A percentile compares a stretch with the other conserved stretches of the same genome.
Conservation (phyloP, 805 yeast species). For the Monosporozyma solicola region DNA sequence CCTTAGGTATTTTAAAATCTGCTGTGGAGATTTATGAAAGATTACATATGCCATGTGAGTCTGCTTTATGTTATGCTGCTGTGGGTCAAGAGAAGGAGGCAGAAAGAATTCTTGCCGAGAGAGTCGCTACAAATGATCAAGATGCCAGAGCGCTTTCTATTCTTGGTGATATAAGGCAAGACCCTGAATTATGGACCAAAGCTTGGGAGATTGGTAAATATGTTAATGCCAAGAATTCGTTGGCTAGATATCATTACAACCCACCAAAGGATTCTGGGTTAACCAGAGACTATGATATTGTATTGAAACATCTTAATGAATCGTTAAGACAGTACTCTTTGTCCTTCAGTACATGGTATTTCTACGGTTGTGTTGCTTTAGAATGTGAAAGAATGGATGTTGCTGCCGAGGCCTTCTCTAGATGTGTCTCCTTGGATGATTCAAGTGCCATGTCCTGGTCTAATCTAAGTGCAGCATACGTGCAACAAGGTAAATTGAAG, state of each 20-base stretch:
- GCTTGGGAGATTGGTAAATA: constrained; percentile 85
- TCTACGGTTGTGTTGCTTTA: constrained; percentile 84
- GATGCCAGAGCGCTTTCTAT: constrained; percentile 81
- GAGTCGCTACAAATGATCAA: constrained; percentile 49
- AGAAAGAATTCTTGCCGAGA: constrained; percentile 42
- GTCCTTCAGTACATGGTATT: constrained; percentile 76
- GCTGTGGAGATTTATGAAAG: constrained; percentile 87
- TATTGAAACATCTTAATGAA: constrained; percentile 64
- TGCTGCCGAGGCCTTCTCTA: constrained; percentile 85
- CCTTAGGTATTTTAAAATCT: constrained; percentile 73
- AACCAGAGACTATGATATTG: constrained; percentile 40
- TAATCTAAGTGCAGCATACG: constrained; percentile 73
- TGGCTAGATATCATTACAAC: constrained; percentile 61
- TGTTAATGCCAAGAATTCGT: constrained; percentile 75
- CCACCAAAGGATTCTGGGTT: constrained; percentile 53
- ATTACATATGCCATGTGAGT: constrained; percentile 65
- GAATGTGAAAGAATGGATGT: constrained; percentile 60
- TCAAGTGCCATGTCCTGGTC: constrained; percentile 82
- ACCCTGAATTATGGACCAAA: constrained; percentile 67
- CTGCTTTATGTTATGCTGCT: constrained; percentile 85
- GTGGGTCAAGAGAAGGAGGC: constrained; percentile 69
- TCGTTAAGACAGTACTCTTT: constrained; percentile 67
- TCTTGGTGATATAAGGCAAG: constrained; percentile 74
- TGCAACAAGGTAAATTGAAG: constrained; percentile 51
- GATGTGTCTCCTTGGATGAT: constrained; percentile 82